Conservation (phyloP, 2,329 filamentous ascomycete genomes). For the Hawksworthiomyces lignivorus region DNA sequence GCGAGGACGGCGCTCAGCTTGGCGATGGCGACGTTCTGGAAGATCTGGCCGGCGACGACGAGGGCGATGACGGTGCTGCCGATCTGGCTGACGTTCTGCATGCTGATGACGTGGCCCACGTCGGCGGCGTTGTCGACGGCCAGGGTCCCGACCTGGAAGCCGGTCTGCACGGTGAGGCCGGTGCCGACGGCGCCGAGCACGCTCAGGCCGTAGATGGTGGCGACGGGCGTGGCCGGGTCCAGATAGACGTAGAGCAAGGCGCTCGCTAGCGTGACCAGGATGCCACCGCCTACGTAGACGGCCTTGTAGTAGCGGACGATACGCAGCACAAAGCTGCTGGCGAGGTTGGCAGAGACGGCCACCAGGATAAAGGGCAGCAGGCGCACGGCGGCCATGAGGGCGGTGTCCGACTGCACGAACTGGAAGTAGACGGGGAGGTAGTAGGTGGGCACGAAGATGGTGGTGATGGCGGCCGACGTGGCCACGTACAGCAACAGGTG, state of each 20-base stretch:
- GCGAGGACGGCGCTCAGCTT: too few relatives aligned
- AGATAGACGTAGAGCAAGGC: slow-evolving; percentile 15
- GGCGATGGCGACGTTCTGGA: too few relatives aligned
- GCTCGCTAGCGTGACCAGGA: slow-evolving; percentile 14
- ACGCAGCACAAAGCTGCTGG: slow-evolving; percentile 7
- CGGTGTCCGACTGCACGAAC: slow-evolving; percentile 32
- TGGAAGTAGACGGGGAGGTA: slow-evolving; percentile 46
- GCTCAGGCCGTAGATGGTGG: slow-evolving; percentile 17
- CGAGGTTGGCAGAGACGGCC: slow-evolving; percentile 19
- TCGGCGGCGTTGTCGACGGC: slow-evolving; percentile 13
- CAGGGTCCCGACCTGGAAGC: slow-evolving; percentile 22
- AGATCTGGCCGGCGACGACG: slow-evolving; percentile 22
- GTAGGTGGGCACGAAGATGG: slow-evolving; percentile 33
- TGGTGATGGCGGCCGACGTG: slow-evolving; percentile 21
- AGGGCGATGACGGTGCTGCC: slow-evolving; percentile 19
- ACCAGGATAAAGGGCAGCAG: slow-evolving; percentile 31
- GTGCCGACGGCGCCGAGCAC: slow-evolving; percentile 16
- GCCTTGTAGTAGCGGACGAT: slow-evolving; percentile 16
- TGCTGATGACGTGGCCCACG: slow-evolving; percentile 16
- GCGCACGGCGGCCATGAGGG: slow-evolving; percentile 28
- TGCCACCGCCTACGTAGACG: slow-evolving; percentile 14
- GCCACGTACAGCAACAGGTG: slow-evolving; percentile 34
- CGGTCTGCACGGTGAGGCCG: slow-evolving; percentile 19
- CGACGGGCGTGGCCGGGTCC: slow-evolving; percentile 11
- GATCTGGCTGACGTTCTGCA: slow-evolving; percentile 24